Conservation (phyloP, 2,329 filamentous ascomycete genomes). For the Colletotrichum euphorbiae region DNA sequence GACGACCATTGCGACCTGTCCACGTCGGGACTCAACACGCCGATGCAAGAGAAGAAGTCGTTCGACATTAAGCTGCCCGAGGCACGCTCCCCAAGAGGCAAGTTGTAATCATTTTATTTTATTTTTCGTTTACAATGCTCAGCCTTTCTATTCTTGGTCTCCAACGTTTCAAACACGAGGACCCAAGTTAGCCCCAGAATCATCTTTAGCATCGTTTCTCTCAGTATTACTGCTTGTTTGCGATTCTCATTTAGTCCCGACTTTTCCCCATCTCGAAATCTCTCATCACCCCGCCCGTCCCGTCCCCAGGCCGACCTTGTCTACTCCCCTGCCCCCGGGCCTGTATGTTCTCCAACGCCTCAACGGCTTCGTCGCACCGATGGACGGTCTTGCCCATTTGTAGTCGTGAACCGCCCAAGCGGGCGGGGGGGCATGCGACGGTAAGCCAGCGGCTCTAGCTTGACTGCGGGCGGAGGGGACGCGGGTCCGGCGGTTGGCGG, state of each 20-base stretch:
- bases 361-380: not conserved
- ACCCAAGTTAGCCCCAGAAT: not conserved
- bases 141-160: not conserved
- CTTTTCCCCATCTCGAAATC: not conserved
- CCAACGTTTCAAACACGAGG: too few species aligned
- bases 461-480: not conserved
- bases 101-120: not conserved
- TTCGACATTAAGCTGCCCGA: slow-evolving; percentile 18
- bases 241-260: not conserved
- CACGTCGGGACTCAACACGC: slow-evolving; percentile 49
- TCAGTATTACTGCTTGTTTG: not conserved
- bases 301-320: not conserved
- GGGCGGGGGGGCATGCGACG: not conserved
- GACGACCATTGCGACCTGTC: slow-evolving; percentile 48
- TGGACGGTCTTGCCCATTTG: not conserved
- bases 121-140: not conserved
- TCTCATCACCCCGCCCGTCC: not conserved
- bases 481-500: not conserved
- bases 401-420: not conserved
- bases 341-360: not conserved
- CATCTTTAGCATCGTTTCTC: not conserved
- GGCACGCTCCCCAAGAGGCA: slow-evolving; percentile 24
- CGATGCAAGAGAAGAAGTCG: slow-evolving; percentile 29
- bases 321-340: not conserved
- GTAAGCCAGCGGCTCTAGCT: slow-evolving; percentile 4